A percentile compares a stretch with the other conserved stretches of the same genome.
Conservation (phyloP, 2,329 filamentous ascomycete genomes). For the Aspergillus sp. region DNA sequence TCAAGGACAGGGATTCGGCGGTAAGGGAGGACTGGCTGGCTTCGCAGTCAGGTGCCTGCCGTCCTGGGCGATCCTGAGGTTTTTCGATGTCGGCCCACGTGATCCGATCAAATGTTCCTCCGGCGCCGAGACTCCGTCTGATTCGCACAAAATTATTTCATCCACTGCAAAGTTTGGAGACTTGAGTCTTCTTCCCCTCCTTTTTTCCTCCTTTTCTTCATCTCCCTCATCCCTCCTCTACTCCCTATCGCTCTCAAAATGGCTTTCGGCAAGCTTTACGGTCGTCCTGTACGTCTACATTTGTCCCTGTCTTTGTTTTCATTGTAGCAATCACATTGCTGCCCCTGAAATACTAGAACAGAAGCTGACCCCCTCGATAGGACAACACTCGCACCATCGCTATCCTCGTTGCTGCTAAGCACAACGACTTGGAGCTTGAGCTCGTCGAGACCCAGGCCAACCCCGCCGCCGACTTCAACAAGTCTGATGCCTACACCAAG, state of each 20-base stretch:
- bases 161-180: slow-evolving; percentile 10
- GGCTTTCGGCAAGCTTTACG: slow-evolving; percentile 98
- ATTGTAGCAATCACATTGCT: slow-evolving; percentile 11
- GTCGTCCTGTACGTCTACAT: slow-evolving; percentile 65
- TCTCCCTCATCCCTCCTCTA: slow-evolving; percentile 12
- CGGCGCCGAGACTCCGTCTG: slow-evolving; percentile 23
- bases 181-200: slow-evolving; percentile 15
- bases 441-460: slow-evolving; percentile 62
- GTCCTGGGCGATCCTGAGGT: slow-evolving; percentile 21
- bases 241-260: slow-evolving; percentile 57
- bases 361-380: slow-evolving; percentile 49
- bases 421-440: slow-evolving; percentile 92
- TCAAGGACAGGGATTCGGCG: neutral
- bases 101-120: slow-evolving; percentile 25
- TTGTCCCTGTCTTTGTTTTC: slow-evolving; percentile 3
- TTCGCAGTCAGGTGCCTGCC: slow-evolving; percentile 2
- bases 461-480: slow-evolving; percentile 59
- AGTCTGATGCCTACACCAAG: slow-evolving; percentile 76
- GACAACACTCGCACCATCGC: slow-evolving; percentile 85
- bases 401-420: slow-evolving; percentile 93
- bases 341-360: slow-evolving; percentile 21
- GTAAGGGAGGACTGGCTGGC: neutral
- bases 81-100: slow-evolving; percentile 29
- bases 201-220: slow-evolving; percentile 15
- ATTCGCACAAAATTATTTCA: slow-evolving; percentile 30